These are phyloP conservation scores for Maudiozyma saulgeensis DNA, from an alignment of 805 yeast species.

Conservation along the genomic window DNA sequence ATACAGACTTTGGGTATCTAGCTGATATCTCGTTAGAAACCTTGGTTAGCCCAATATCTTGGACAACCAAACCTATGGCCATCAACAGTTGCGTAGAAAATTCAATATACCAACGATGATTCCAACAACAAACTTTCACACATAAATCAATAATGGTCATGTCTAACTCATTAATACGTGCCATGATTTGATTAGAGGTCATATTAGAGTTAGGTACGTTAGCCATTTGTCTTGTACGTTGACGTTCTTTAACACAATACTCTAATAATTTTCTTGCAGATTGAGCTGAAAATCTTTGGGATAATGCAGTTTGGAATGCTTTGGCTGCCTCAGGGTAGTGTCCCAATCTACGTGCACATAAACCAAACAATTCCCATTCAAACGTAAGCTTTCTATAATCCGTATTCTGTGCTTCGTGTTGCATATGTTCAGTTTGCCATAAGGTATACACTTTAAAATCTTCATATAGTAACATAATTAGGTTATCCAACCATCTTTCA, in stretches of 20 bases:
- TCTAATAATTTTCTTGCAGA: slow-evolving; percentile 66
- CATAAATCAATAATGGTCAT: slow-evolving; percentile 54
- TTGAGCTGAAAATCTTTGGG: slow-evolving; percentile 68
- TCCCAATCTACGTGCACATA: slow-evolving; percentile 74
- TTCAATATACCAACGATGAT: slow-evolving; percentile 94
- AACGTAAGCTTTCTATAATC: slow-evolving; percentile 66
- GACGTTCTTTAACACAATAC: slow-evolving; percentile 47
- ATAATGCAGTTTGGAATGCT: slow-evolving; percentile 68
- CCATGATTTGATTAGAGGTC: slow-evolving; percentile 28
- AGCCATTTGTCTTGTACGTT: slow-evolving; percentile 17
- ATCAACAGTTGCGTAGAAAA: slow-evolving; percentile 63
- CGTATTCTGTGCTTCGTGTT: slow-evolving; percentile 80
- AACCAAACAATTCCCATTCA: slow-evolving; percentile 91
- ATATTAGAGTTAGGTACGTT: slow-evolving; percentile 16
- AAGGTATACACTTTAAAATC: slow-evolving; percentile 76
- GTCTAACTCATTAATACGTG: slow-evolving; percentile 30
- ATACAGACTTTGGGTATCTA: slow-evolving; percentile 41
- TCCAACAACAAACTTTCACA: slow-evolving; percentile 88
- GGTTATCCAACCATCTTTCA: slow-evolving; percentile 71
- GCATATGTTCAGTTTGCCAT: slow-evolving; percentile 89
- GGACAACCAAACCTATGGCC: slow-evolving; percentile 51
- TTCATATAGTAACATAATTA: slow-evolving; percentile 61
- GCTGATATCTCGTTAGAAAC: slow-evolving; percentile 65
- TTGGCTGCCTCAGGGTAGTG: slow-evolving; percentile 80
- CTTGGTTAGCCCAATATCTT: slow-evolving; percentile 71